These are phyloP conservation scores for Termitomyces sp. DNA, from an alignment of 768 basidiomycete genomes.

Conservation along the genomic window DNA sequence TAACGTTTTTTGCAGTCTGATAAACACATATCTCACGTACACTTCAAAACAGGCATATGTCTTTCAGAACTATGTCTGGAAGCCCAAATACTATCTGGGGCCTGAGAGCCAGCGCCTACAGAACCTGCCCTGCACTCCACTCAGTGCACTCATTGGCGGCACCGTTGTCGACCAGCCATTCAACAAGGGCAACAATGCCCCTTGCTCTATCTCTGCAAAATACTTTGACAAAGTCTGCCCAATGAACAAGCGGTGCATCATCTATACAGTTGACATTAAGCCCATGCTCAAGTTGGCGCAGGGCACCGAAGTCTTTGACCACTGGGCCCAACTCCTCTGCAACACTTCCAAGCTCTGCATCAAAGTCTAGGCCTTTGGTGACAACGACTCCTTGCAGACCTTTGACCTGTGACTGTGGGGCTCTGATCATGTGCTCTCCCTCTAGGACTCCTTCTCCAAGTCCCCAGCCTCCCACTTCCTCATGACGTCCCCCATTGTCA, in stretches of 20 bases:
- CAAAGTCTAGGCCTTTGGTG: slow-evolving; percentile 28
- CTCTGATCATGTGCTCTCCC: slow-evolving; percentile 24
- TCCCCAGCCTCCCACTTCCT: slow-evolving; percentile 28
- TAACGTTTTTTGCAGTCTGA: slow-evolving; percentile 26
- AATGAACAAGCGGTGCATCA: slow-evolving; percentile 25
- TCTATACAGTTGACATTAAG: slow-evolving; percentile 36
- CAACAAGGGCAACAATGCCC: slow-evolving; percentile 30
- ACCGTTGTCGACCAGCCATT: slow-evolving; percentile 39
- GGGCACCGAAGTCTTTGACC: slow-evolving; percentile 31
- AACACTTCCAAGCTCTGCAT: slow-evolving; percentile 39
- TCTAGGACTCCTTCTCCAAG: slow-evolving; percentile 26
- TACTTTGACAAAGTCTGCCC: slow-evolving; percentile 46
- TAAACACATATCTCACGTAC: slow-evolving; percentile 46
- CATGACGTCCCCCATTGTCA: slow-evolving; percentile 29
- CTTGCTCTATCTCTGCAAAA: slow-evolving; percentile 36
- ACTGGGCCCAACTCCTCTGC: slow-evolving; percentile 33
- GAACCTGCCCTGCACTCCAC: slow-evolving; percentile 29
- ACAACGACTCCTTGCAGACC: slow-evolving; percentile 26
- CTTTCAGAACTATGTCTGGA: slow-evolving; percentile 40
- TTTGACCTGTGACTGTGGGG: slow-evolving; percentile 33
- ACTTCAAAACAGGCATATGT: slow-evolving; percentile 45
- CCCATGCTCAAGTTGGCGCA: slow-evolving; percentile 20
- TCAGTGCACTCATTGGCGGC: slow-evolving; percentile 36
- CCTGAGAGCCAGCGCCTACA: slow-evolving; percentile 20
- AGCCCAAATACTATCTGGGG: slow-evolving; percentile 38